phyloP scores from a whole-genome alignment of 257 asterid genomes.

The Solanum pinnatisectum region DNA sequence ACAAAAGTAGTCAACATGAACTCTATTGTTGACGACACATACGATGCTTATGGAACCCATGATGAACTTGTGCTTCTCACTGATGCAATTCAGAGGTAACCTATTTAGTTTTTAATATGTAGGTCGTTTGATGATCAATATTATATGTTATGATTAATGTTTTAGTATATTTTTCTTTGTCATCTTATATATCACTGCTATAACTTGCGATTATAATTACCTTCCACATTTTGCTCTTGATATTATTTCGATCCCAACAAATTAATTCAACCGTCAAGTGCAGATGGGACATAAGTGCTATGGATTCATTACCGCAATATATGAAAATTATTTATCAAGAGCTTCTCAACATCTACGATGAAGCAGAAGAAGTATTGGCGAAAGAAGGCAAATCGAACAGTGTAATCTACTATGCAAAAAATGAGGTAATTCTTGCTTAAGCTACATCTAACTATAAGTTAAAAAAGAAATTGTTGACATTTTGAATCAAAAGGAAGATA shows the following conservation, averaged over 20 bases:
- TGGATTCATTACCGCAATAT: background rate
- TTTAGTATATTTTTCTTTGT: background rate
- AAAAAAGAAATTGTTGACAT: background rate
- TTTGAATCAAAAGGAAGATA: background rate
- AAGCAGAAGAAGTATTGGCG: background rate
- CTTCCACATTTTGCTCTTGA: background rate
- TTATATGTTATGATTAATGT: too few relatives aligned
- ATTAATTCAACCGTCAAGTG: background rate
- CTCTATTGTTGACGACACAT: background rate
- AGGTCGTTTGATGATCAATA: background rate
- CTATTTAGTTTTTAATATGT: background rate
- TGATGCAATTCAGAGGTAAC: background rate
- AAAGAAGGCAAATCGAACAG: background rate
- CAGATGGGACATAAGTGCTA: background rate
- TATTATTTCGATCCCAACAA: background rate
- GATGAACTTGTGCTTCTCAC: background rate
- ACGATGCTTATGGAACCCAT: background rate
- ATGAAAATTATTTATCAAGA: background rate
- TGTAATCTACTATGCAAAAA: background rate
- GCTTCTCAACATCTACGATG: background rate
- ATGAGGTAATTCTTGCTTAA: background rate
- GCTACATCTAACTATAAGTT: background rate
- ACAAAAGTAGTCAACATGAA: constrained; percentile 5
- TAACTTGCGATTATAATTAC: background rate
- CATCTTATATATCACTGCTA: too few relatives aligned